Evolutionary conservation across 805 yeast species (phyloP), one percentile per base, ranked within the genome.

Genomic region (Wickerhamomyces ciferrii): DNA sequence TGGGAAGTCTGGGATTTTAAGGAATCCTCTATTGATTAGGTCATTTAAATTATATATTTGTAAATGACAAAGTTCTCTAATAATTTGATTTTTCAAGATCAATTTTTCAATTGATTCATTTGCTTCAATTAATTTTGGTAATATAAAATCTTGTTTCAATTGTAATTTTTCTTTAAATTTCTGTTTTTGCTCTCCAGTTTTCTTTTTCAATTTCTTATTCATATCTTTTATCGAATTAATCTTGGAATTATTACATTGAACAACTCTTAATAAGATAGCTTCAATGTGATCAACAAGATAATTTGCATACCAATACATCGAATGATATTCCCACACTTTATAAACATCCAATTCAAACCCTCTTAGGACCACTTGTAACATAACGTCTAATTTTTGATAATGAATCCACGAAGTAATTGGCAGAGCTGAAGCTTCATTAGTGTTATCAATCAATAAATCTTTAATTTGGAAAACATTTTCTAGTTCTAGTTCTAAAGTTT

Each of bases 321-420:
- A 65, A 45, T 75, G 73, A 45, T 73, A 68, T 61, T 92, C 98
- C 72, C 84, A 84, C 13, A 75, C 74, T 53, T 80, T 79, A 61
- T 85, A 87, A 14, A 89, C 62, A 21, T 87, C 87, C 36, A 87
- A 71, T 54, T 86, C 92, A 53, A 89, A 78, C 1, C 96, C 94
- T 48, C 80, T 75, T 27, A 88, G 63, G 1, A 79, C 76, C n/a
- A 83, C 79, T 58, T 86, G 84, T 15, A 79, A 55, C 96, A 92
- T 92, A 31, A 78, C 67, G 34, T 71, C 71, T 38, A 90, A 63
- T 62, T 92, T 92, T 51, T 76, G 72, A 52, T 69, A 73, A 59
- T 79, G 86, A 1, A 84, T 71, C 79, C 81, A 89, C 1, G 88
- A 78, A 9, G 92, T 75, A 27, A 87, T 62, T 2, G 92, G 88